Percentiles rank a stretch among this genome's conserved stretches.
Evolutionary conservation across 2,329 filamentous ascomycete species (phyloP).

Genomic region (Ceratocystis ficicola): DNA sequence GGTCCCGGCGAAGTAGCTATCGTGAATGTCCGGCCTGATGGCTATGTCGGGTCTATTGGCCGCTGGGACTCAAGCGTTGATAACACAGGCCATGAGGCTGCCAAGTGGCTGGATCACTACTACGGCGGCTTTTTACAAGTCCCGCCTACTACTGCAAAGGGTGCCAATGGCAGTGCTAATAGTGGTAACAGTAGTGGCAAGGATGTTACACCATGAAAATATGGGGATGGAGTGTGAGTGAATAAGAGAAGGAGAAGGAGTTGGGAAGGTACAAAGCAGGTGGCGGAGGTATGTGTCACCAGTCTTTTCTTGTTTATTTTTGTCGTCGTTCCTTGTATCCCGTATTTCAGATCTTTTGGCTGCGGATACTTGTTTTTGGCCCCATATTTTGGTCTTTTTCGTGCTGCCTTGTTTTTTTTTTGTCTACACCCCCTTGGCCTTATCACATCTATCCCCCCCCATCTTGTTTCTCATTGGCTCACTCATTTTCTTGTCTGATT

Average conservation of each 20-base stretch:
- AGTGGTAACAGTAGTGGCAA: not conserved
- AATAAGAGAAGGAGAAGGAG: not conserved
- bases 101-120: slow-evolving; percentile 43
- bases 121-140: slow-evolving; percentile 44
- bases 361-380: not conserved
- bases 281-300: not conserved
- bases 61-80: slow-evolving; percentile 42
- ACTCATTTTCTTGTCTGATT: not conserved
- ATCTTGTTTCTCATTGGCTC: not conserved
- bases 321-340: not conserved
- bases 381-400: slow-evolving; percentile 2
- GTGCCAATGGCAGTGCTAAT: not conserved
- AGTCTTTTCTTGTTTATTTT: slow-evolving; percentile 6
- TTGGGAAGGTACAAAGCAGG: not conserved
- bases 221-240: not conserved
- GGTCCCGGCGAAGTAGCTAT: slow-evolving; percentile 47
- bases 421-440: not conserved
- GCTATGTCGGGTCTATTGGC: slow-evolving; percentile 56
- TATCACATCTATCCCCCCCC: not conserved
- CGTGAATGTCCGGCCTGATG: slow-evolving; percentile 58
- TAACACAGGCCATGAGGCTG: slow-evolving; percentile 40
- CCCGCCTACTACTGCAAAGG: slow-evolving; percentile 26
- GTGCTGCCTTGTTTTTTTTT: slow-evolving; percentile 1
- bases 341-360: slow-evolving; percentile 1
- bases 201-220: not conserved